Evolutionary conservation across 441 rosid genomes (phyloP), one percentile per base, ranked within the genome.

Genomic region (Populus hybrid): DNA sequence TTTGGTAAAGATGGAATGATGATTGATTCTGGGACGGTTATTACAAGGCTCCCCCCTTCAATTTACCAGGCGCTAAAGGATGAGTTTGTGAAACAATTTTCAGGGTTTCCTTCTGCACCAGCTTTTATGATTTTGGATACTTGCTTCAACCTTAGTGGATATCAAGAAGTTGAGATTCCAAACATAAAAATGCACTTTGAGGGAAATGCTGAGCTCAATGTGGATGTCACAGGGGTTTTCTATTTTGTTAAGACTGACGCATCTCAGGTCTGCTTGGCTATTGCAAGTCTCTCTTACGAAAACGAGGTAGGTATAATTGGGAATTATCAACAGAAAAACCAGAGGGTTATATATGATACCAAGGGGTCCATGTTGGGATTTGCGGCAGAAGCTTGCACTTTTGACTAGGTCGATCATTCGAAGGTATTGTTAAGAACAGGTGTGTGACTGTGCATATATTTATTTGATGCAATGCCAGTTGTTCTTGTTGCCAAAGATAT

Each of bases 1-100:
- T 88, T 89, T 32, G 89, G 90, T n/a, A 84, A 81, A 72, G 77
- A 75, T 2, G 87, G 83, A 66, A 86, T 91, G 64, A 79, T 94
- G 68, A 91, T 94, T 0, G 99, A 95, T 81, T 95, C 98, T 0
- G 98, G 99, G 71, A 95, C 98, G 0, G 95, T 94, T 24, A 94
- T 94, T 64, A 81, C 93, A 3, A 87, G 99, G 82, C 82, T 95
- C 61, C 97, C 92, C 7, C 97, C 97, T 72, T 76, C 92, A 16
- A 84, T 92, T 20, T 95, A 94, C 92, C 82, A 78, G 70, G 89
- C 87, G 18, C 67, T 91, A 71, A 92, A 90, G 84, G 85, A 79
- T 40, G 97, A 90, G 87, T 95, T 94, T 82, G 36, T 88, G 83
- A 89, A 88, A 70, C 97, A 89, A 76, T 90, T 92, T 73, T 85